A percentile compares a stretch with the other conserved stretches of the same genome.
Evolutionary conservation across 176 grass and related monocot genomes (phyloP).

Genomic region (Paspalum notatum): DNA sequence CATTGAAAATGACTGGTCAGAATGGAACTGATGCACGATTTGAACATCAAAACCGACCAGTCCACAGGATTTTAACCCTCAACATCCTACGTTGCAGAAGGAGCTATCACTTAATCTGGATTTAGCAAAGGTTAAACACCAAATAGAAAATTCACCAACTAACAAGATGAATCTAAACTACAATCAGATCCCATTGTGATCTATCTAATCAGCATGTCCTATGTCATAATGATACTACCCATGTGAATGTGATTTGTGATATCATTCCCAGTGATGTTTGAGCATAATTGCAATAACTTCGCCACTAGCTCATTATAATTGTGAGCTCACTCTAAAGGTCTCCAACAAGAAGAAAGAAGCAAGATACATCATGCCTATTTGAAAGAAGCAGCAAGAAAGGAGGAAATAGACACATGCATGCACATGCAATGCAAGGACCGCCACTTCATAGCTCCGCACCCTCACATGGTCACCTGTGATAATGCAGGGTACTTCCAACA

Average conservation of each 20-base stretch:
- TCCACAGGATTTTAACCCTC: constrained; percentile 28
- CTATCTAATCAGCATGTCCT: constrained; percentile 1
- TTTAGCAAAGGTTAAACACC: not conserved
- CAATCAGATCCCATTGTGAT: not conserved
- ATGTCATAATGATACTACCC: constrained; percentile 27
- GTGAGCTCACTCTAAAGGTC: constrained; percentile 16
- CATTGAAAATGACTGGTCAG: constrained; percentile 45
- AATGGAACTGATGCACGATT: constrained; percentile 42
- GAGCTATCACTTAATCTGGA: not conserved
- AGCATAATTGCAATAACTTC: constrained; percentile 26
- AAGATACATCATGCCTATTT: constrained; percentile 43
- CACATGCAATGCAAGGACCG: constrained; percentile 53
- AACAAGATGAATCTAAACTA: constrained; percentile 23
- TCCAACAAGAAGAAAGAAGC: constrained; percentile 42
- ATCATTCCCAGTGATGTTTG: constrained; percentile 22
- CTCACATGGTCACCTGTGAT: constrained; percentile 54
- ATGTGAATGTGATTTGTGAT: constrained; percentile 26
- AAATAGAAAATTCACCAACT: constrained; percentile 1
- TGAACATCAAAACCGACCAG: constrained; percentile 1
- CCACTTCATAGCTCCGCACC: constrained; percentile 42
- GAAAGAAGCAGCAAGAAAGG: constrained; percentile 28
- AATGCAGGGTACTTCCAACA: constrained; percentile 39
- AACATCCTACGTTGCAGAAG: not conserved
- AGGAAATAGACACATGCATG: constrained; percentile 45
- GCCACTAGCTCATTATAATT: constrained; percentile 40